These are phyloP conservation scores for Phlegmacium glaucopus DNA, from an alignment of 768 basidiomycete genomes.

Conservation along the genomic window DNA sequence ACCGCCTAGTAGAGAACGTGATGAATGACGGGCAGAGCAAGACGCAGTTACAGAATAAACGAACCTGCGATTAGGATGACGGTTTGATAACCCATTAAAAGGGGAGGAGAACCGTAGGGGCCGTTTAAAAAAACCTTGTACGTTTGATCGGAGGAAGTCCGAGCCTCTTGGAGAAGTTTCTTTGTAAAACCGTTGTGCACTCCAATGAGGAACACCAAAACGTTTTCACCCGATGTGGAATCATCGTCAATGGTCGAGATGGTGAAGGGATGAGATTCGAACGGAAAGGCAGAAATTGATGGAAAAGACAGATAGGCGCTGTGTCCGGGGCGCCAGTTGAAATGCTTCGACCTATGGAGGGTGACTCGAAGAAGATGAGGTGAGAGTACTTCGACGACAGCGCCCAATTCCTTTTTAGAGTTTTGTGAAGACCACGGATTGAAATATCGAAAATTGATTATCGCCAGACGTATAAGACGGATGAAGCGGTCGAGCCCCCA, in stretches of 20 bases:
- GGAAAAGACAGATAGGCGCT: conserved; percentile 50
- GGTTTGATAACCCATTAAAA: conserved; percentile 32
- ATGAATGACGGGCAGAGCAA: background rate
- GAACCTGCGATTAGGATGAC: conserved; percentile 40
- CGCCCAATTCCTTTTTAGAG: too few species aligned
- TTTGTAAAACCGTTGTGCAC: conserved; percentile 60
- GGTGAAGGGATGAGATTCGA: too few species aligned
- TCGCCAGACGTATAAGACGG: conserved; percentile 40
- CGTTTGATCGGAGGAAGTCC: conserved; percentile 3
- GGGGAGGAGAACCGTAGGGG: conserved; percentile 39
- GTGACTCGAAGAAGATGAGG: conserved; percentile 49
- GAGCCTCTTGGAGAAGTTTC: conserved; percentile 34
- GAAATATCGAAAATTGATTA: conserved; percentile 41
- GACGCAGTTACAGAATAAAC: conserved; percentile 3
- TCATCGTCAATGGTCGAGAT: too few species aligned
- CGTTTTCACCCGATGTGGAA: too few species aligned
- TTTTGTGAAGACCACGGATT: conserved; percentile 19
- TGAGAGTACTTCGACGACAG: too few species aligned
- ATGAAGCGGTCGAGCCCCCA: conserved; percentile 55
- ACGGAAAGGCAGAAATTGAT: too few species aligned
- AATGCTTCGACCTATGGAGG: conserved; percentile 33
- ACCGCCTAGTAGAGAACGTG: conserved; percentile 31
- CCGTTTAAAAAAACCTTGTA: conserved; percentile 53
- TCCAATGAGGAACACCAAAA: too few species aligned
- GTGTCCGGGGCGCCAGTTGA: conserved; percentile 54